phyloP scores from a whole-genome alignment of 2,329 filamentous ascomycete genomes.

The Sclerotinia borealis region DNA sequence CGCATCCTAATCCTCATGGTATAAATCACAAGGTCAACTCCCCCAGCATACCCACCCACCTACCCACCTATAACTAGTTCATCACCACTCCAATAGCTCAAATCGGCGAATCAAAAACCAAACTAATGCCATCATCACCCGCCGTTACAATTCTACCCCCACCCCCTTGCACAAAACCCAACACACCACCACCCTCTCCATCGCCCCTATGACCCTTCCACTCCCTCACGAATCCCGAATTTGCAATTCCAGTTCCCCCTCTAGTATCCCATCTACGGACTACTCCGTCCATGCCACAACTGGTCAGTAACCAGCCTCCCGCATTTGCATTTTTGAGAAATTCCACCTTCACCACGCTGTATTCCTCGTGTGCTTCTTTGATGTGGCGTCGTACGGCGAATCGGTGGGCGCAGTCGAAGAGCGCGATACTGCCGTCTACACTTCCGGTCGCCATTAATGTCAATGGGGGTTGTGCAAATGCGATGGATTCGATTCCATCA shows the following conservation, averaged over 20 bases:
- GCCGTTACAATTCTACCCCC: conserved; percentile 78
- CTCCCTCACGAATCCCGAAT: conserved; percentile 69
- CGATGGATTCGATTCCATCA: conserved; percentile 72
- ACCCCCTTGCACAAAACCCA: conserved; percentile 83
- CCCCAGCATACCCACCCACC: no score
- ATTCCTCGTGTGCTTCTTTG: conserved; percentile 76
- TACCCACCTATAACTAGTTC: no score
- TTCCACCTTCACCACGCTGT: conserved; percentile 86
- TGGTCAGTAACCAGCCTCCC: conserved; percentile 68
- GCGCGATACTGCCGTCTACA: conserved; percentile 70
- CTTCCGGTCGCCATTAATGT: conserved; percentile 58
- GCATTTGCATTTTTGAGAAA: conserved; percentile 56
- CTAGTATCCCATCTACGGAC: conserved; percentile 81
- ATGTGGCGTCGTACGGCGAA: conserved; percentile 85
- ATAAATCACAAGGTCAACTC: no score
- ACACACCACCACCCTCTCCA: conserved; percentile 79
- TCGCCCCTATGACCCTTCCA: conserved; percentile 86
- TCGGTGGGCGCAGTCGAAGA: conserved; percentile 80
- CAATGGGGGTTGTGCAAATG: conserved; percentile 50
- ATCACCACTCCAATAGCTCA: no score
- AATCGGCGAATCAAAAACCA: conserved; percentile 55
- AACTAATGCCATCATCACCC: conserved; percentile 72
- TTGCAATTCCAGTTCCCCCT: conserved; percentile 59
- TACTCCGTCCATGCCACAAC: conserved; percentile 86
- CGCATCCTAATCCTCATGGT: no score